Base-by-base conservation (phyloP, 257 asterid species). In the Gentiana straminea region DNA sequence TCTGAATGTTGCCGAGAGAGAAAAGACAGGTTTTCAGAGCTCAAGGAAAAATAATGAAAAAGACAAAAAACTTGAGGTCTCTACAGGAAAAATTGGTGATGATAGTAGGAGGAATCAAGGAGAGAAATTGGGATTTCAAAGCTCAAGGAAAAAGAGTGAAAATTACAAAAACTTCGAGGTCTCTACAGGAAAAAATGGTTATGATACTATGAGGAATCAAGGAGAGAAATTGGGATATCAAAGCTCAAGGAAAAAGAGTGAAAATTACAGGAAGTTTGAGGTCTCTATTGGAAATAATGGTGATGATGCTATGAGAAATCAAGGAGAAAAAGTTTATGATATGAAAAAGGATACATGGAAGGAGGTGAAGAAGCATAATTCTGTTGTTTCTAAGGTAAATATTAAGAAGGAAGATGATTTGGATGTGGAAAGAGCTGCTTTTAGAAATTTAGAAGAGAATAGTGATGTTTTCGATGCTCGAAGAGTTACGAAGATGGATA, bases 361-460 rank as follows among this genome's bases (percentile, higher is more conserved):
- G 47, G 69, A 34, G 58, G 61, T 33, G 56, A 47, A 51, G 65
- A 61, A 35, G 60, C 61, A 15, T 57, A 33, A 41, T 59, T 45
- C 67, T 51, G 69, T 13, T 39, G 37, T 44, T 67, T 7, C 37
- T 38, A 49, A 35, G 39, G 68, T 35, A 3, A 33, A 9, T 52
- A 33, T 2, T 33, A 53, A 45, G 58, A 57, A 49, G 33, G 67
- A 61, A 45, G 9, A 10, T 51, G 66, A 10, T 51, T 33, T 51
- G 34, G 39, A 37, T 64, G 64, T 66, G 75, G 96, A 91, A 38
- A 72, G 96, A 75, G 92, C 73, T 62, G 95, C 98, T 32, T 91
- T 91, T 65, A 82, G 52, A 76, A 48, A 84, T 37, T 60, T 83
- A 83, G 83, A 79, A 47, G 50, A 58, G 47, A 68, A 51, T 45